Base-by-base conservation (phyloP, 2,329 filamentous ascomycete genomes). In the Ophiostoma novo-ulmi region DNA sequence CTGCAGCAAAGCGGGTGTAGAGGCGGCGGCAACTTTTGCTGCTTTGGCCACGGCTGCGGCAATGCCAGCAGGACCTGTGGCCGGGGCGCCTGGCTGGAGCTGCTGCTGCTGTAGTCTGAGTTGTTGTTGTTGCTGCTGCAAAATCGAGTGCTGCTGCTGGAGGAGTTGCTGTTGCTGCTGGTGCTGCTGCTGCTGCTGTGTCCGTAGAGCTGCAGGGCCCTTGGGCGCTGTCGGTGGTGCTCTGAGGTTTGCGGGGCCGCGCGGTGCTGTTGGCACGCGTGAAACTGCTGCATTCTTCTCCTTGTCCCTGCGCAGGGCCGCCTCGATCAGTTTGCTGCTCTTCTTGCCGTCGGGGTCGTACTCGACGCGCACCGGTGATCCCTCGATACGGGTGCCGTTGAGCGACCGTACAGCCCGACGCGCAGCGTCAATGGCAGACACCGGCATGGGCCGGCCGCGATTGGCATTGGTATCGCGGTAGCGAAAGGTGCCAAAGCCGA, bases 401-500 rank as follows among this genome's bases (percentile, higher is more conserved):
- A 91, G 92, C 73, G 89, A 86, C 72, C 89, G 86, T 55, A 94
- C 89, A 11, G 95, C 95, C 75, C 88, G 86, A 76, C 91, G 92
- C 10, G 95, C 94, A 58, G 94, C 92, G 72, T 91, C 89, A 58
- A 91, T 88, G 6, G 93, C 95, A 68, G 89, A 85, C 55, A 92
- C 81, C 2, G 85, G 80, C 1, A 81, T 76, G 75, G 82, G 76
- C 80, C 88, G 77, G 81, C 83, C 75, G 80, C 84, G 74, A 82
- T 82, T 78, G 70, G 81, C 79, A 81, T 87, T 85, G 1, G 85
- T 82, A 78, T 98, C 94, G 76, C 91, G 89, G 79, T 96, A 99
- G 72, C 91, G 89, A 77, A 99, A 93, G 20, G 93, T 92, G 74
- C 92, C 97, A 78, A 99, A 94, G 14, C 95, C 95, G 14, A 99